Conservation (phyloP, 495 filamentous ascomycete species). For the Xylaria longipes region DNA sequence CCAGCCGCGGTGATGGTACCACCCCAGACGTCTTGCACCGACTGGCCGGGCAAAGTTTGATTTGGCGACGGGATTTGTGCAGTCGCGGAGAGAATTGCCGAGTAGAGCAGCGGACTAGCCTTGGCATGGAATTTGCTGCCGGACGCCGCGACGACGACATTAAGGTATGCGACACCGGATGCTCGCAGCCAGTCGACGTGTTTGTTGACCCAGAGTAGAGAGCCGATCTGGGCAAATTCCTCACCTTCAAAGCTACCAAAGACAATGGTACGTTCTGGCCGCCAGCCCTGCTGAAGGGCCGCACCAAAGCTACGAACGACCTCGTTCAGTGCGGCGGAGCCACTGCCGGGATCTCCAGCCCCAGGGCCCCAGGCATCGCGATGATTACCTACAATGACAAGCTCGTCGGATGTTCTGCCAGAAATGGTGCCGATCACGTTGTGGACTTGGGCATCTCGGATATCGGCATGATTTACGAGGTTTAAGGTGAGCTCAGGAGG, state of each 20-base stretch:
- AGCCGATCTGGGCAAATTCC: conserved; percentile 86
- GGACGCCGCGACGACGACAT: conserved; percentile 28
- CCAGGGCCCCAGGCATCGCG: conserved; percentile 72
- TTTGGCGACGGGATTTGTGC: conserved; percentile 23
- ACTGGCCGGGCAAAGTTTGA: conserved; percentile 14
- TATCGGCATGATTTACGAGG: conserved; percentile 59
- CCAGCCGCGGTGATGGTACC: conserved; percentile 63
- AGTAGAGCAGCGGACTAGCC: conserved; percentile 26
- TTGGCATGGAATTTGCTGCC: conserved; percentile 27
- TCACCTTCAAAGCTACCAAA: conserved; percentile 81
- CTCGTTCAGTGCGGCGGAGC: conserved; percentile 65
- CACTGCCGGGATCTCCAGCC: conserved; percentile 59
- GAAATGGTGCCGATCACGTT: conserved; percentile 87
- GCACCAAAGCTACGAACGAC: conserved; percentile 75
- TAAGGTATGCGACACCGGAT: conserved; percentile 19
- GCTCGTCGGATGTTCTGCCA: conserved; percentile 68
- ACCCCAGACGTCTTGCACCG: conserved; percentile 66
- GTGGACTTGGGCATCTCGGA: conserved; percentile 69
- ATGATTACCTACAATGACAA: conserved; percentile 82
- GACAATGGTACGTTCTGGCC: conserved; percentile 74
- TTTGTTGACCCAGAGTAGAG: conserved; percentile 32
- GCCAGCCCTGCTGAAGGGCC: conserved; percentile 73
- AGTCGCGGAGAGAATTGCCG: conserved; percentile 18
- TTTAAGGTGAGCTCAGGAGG: neutral
- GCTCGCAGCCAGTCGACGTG: conserved; percentile 14